Base-by-base conservation (phyloP, 805 yeast species). In the Candida maris region DNA sequence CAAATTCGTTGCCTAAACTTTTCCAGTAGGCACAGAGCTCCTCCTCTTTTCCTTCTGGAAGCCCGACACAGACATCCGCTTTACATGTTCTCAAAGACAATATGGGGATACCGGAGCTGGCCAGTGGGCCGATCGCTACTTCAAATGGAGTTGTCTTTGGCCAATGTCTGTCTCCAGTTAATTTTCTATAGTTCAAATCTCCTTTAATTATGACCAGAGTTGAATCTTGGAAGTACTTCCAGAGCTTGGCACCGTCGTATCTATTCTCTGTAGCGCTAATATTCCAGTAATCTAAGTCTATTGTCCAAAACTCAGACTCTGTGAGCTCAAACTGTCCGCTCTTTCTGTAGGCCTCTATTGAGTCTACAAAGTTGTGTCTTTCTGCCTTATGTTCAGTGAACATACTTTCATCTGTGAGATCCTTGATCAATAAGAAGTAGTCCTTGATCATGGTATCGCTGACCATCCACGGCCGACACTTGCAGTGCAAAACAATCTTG, bases 401-500 rank as follows among this genome's bases (percentile, higher is more conserved):
- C 44, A 77, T 68, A 5, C 54, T 32, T 5, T 66, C 48, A 48
- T 81, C 74, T 19, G 52, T 57, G 49, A 89, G 63, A 51, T 85
- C 85, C 9, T 61, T 48, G 13, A 85, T 45, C 35, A 86, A 66
- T 20, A 70, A 55, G 30, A 68, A 67, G 42, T 86, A 78, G 62
- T 93, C 99, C 52, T 79, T 79, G 19, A 85, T 75, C 78, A 88
- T 79, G 6, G 93, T 94, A 61, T 93, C 99, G 48, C 96, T 85
- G 14, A 93, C 97, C 81, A 93, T 91, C 94, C 97, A 93, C 22
- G 97, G 97, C 41, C 88, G 75, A 34, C 79, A 77, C 61, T 93
- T 93, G 46, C 95, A 87, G 61, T 93, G 98, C 44, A 89, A 68
- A 14, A 78, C 81, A 42, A 91, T 76, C 38, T 73, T 66, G 16